Conservation (phyloP, 2,329 filamentous ascomycete species). For the Pseudocercospora crystallina region DNA sequence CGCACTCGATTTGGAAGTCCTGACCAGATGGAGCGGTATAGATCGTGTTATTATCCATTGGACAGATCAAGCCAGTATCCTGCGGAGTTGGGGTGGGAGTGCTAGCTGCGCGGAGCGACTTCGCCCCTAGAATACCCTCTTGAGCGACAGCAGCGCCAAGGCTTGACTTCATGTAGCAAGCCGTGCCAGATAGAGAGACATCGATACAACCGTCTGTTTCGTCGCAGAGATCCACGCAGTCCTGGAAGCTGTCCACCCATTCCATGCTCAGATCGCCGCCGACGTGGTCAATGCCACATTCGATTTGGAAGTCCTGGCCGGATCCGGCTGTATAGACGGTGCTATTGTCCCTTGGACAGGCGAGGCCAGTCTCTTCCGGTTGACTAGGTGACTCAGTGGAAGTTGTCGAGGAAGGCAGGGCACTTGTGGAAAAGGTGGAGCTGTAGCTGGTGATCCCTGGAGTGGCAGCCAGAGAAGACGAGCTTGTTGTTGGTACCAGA, state of each 20-base stretch:
- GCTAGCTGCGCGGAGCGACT: too few species aligned
- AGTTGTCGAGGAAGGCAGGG: too few species aligned
- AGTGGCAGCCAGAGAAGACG: too few species aligned
- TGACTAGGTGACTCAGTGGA: too few species aligned
- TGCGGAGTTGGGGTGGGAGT: not conserved
- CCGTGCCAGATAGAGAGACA: constrained; percentile 30
- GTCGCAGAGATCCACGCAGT: constrained; percentile 28
- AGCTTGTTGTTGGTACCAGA: too few species aligned
- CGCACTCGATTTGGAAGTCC: constrained; percentile 31
- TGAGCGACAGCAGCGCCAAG: constrained; percentile 24
- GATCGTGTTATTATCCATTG: constrained; percentile 21
- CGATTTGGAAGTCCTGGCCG: constrained; percentile 26
- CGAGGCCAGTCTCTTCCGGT: not conserved
- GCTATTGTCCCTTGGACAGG: constrained; percentile 25
- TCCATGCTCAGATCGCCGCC: constrained; percentile 28
- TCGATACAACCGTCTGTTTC: constrained; percentile 24
- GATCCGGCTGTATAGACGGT: constrained; percentile 25
- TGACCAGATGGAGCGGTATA: constrained; percentile 26
- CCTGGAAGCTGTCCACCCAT: constrained; percentile 19
- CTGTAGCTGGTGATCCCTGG: too few species aligned
- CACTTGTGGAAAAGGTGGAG: too few species aligned
- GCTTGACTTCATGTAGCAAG: constrained; percentile 35
- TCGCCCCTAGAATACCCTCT: too few species aligned
- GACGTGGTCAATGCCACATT: constrained; percentile 32
- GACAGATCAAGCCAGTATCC: constrained; percentile 20